A percentile compares a stretch with the other conserved stretches of the same genome.
phyloP scores from a whole-genome alignment of 2,329 filamentous ascomycete genomes.

The Arthrobotrys conoides region DNA sequence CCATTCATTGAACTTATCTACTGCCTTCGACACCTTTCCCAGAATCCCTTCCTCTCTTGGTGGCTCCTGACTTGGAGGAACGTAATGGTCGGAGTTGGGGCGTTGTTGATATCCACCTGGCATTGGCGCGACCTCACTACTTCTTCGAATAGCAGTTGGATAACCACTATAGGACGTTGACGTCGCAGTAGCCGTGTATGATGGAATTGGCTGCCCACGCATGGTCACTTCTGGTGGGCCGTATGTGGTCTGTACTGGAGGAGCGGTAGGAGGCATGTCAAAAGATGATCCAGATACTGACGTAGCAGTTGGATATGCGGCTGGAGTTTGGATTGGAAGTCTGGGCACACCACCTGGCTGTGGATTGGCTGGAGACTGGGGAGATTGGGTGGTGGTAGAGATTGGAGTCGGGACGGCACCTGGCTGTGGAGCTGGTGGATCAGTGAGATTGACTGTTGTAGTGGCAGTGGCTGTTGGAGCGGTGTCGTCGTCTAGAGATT shows the following conservation, averaged over 20 bases:
- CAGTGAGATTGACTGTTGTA: constrained; percentile 53
- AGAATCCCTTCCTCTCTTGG: constrained; percentile 37
- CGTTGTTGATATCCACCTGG: constrained; percentile 53
- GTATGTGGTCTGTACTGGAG: constrained; percentile 49
- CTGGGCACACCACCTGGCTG: constrained; percentile 30
- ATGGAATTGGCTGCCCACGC: constrained; percentile 44
- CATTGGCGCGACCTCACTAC: constrained; percentile 33
- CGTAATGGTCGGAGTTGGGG: constrained; percentile 11
- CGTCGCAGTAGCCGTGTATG: constrained; percentile 40
- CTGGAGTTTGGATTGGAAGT: constrained; percentile 31
- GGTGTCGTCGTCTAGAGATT: constrained; percentile 46
- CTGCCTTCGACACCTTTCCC: constrained; percentile 48
- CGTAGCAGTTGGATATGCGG: constrained; percentile 28
- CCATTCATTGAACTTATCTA: constrained; percentile 59
- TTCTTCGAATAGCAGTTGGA: constrained; percentile 37
- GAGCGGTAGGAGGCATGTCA: constrained; percentile 47
- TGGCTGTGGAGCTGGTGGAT: constrained; percentile 54
- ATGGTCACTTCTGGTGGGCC: constrained; percentile 35
- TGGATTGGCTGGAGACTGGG: constrained; percentile 16
- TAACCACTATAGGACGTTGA: constrained; percentile 44
- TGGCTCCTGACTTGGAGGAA: constrained; percentile 13
- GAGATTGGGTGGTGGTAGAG: constrained; percentile 7
- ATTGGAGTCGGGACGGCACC: constrained; percentile 34
- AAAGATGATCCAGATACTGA: constrained; percentile 43
- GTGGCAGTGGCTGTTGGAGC: constrained; percentile 35